Percentiles rank a stretch among this genome's conserved stretches.
These are phyloP conservation scores for Anastatica hierochuntica DNA, from an alignment of 345 rosid genomes.

Conservation along the genomic window DNA sequence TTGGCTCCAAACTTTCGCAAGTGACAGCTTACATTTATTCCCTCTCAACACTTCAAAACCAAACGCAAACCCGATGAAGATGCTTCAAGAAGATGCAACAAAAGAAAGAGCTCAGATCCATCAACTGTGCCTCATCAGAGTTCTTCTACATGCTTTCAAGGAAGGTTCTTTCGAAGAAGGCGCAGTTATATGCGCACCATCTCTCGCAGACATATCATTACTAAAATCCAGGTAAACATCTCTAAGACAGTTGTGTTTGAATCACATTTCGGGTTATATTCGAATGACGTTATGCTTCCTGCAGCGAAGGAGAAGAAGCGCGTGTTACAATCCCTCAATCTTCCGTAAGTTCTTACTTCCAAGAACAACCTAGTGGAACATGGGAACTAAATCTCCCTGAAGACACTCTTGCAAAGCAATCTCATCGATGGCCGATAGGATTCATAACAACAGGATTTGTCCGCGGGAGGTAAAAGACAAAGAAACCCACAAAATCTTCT, in stretches of 20 bases:
- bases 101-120: constrained; percentile 22
- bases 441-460: constrained; percentile 79
- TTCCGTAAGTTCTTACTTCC: constrained; percentile 51
- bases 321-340: constrained; percentile 47
- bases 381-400: constrained; percentile 63
- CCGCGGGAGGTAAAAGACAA: constrained; percentile 56
- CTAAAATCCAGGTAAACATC: constrained; percentile 49
- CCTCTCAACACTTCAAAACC: constrained; percentile 27
- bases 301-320: constrained; percentile 37
- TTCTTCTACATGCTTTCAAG: constrained; percentile 60
- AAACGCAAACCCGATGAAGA: constrained; percentile 22
- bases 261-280: neutral
- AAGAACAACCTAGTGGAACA: constrained; percentile 41
- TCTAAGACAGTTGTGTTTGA: constrained; percentile 1
- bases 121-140: constrained; percentile 57
- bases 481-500: neutral
- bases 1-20: constrained; percentile 33
- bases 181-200: constrained; percentile 68
- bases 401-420: constrained; percentile 33
- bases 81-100: constrained; percentile 14
- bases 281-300: constrained; percentile 2
- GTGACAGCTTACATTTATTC: constrained; percentile 33
- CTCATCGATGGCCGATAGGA: constrained; percentile 67
- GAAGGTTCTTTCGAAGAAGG: constrained; percentile 78
- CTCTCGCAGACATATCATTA: constrained; percentile 36